Base-by-base conservation (phyloP, 2,329 filamentous ascomycete genomes). In the Talaromyces sp. region DNA sequence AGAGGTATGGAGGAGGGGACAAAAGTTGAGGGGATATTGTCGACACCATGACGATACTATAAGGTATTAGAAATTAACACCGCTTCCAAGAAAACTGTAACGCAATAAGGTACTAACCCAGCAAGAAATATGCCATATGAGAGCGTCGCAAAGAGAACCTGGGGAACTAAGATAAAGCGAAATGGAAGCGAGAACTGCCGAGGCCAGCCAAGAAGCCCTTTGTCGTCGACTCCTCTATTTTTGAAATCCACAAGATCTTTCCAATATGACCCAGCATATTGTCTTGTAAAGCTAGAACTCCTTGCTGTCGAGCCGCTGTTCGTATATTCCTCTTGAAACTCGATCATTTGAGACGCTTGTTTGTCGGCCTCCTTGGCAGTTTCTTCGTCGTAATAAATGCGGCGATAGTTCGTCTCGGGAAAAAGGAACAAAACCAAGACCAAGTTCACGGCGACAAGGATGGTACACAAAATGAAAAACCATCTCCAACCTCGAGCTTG, bases 381-480 rank as follows among this genome's bases (percentile, higher is more conserved):
- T n/a, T n/a, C 35, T n/a, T 38, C 35, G 1, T 67, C 67, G n/a
- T 72, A 57, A 31, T 51, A 46, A 17, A 51, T 66, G 12, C 62
- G 61, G 27, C 69, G 63, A 41, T 70, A 75, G 26, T 66, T 66
- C 2, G 73, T 75, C 57, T 75, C 74, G 1, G 72, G 73, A 7
- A 74, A 63, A n/a, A 74, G 61, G 60, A 74, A 67, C n/a, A 75
- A 65, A 8, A 67, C 68, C 8, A 65, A 63, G 17, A 70, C 58
- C 3, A 74, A 57, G 59, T 75, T 74, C 21, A 66, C 62, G 1
- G 64, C 69, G 14, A 62, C 67, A 12, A 75, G 59, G 41, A 75
- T 75, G 3, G 68, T 60, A 52, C 68, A 70, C 21, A 75, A 65
- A 31, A 71, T 72, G 61, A 74, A 75, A 58, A 72, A 73, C 72